Evolutionary conservation across 2,329 filamentous ascomycete species (phyloP).

Genomic region (Hymenoscyphus infarciens): DNA sequence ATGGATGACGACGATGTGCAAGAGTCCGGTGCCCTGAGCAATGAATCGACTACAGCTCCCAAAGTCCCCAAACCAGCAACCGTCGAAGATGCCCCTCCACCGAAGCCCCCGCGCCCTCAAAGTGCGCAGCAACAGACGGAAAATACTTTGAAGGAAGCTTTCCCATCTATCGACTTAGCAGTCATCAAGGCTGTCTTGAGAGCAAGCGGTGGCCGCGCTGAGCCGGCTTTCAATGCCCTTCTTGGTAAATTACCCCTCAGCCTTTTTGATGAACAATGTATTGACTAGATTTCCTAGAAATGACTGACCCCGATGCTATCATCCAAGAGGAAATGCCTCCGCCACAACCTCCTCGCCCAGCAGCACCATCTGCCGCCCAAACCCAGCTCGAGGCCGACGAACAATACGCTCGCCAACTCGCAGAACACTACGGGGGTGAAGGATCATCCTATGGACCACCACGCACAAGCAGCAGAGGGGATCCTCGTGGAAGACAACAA

Average conservation of each 20-base stretch:
- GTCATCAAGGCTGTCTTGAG: constrained; percentile 85
- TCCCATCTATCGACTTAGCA: constrained; percentile 73
- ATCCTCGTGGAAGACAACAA: constrained; percentile 43
- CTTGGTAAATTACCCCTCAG: constrained; percentile 55
- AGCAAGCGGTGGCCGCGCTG: constrained; percentile 82
- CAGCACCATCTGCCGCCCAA: constrained; percentile 56
- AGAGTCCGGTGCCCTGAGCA: constrained; percentile 51
- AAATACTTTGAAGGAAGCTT: constrained; percentile 87
- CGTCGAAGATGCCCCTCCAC: constrained; percentile 52
- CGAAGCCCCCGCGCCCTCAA: constrained; percentile 81
- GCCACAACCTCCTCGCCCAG: constrained; percentile 75
- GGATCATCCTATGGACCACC: constrained; percentile 54
- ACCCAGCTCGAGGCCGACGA: constrained; percentile 89
- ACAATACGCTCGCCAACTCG: constrained; percentile 84
- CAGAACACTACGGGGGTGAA: constrained; percentile 73
- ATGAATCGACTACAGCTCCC: constrained; percentile 41
- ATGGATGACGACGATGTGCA: constrained; percentile 69
- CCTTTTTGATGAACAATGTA: neutral
- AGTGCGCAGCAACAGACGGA: constrained; percentile 82
- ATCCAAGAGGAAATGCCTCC: constrained; percentile 59
- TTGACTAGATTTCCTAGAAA: constrained; percentile 47
- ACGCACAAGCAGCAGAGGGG: constrained; percentile 39
- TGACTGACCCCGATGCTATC: constrained; percentile 73
- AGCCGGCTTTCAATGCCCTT: constrained; percentile 92
- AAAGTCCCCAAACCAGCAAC: constrained; percentile 39